Conservation (phyloP, 495 filamentous ascomycete species). For the Penicillium lividum region DNA sequence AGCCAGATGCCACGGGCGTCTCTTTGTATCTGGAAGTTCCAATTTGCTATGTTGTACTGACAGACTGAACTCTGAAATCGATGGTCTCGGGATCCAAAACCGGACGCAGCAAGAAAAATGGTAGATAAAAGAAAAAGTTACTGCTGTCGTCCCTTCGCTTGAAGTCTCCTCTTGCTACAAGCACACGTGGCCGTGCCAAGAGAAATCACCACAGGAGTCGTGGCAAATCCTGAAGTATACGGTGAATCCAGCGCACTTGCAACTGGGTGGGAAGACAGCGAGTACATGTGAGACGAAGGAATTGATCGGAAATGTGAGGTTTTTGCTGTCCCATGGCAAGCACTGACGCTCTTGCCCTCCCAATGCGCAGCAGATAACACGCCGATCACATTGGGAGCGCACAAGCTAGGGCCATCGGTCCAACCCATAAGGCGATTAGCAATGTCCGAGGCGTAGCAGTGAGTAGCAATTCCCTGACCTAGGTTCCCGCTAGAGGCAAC, state of each 20-base stretch:
- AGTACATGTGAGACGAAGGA: not conserved
- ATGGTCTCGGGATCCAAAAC: no score
- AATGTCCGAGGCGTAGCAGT: slow-evolving; percentile 58
- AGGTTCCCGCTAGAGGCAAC: slow-evolving; percentile 48
- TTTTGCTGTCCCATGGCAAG: not conserved
- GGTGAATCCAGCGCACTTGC: not conserved
- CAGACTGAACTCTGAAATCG: no score
- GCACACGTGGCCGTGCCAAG: not conserved
- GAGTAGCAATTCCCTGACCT: slow-evolving; percentile 51
- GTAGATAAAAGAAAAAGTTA: not conserved
- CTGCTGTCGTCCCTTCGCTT: not conserved
- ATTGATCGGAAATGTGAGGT: not conserved
- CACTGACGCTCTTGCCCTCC: slow-evolving; percentile 1
- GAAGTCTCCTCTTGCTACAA: not conserved
- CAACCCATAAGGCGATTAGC: slow-evolving; percentile 58
- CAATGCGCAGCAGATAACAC: not conserved
- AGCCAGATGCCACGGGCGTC: not conserved
- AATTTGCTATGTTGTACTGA: no score
- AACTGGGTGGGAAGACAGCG: not conserved
- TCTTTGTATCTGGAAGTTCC: no score
- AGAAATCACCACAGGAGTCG: not conserved
- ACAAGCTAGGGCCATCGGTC: slow-evolving; percentile 28
- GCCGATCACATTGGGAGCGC: slow-evolving; percentile 16
- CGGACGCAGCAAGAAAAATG: not conserved
- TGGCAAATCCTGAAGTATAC: not conserved